These are phyloP conservation scores for Debaryomyces subglobosus DNA, from an alignment of 1,139 yeast genomes.

Conservation along the genomic window DNA sequence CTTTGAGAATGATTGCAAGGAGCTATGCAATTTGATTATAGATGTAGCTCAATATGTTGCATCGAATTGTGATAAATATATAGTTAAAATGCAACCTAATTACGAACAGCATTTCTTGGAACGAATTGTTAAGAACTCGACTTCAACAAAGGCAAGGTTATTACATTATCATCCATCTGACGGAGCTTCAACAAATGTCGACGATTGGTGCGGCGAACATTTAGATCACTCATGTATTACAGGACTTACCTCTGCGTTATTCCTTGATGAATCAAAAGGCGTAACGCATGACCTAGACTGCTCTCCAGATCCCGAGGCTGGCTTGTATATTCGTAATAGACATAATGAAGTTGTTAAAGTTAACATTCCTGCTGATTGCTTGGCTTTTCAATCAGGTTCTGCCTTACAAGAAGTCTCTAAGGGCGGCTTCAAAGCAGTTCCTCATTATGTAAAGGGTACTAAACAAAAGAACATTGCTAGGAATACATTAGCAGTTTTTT, in stretches of 20 bases:
- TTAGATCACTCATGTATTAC: slow-evolving; percentile 66
- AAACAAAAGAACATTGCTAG: slow-evolving; percentile 41
- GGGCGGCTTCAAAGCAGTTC: slow-evolving; percentile 60
- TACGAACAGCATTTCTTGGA: slow-evolving; percentile 44
- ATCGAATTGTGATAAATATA: slow-evolving; percentile 52
- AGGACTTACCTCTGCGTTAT: slow-evolving; percentile 61
- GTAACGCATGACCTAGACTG: slow-evolving; percentile 23
- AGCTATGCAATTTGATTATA: slow-evolving; percentile 49
- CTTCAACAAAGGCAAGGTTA: slow-evolving; percentile 62
- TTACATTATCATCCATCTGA: slow-evolving; percentile 53
- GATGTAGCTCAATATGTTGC: slow-evolving; percentile 57
- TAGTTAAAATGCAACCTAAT: slow-evolving; percentile 27
- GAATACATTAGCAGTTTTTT: slow-evolving; percentile 65
- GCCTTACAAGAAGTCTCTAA: slow-evolving; percentile 56
- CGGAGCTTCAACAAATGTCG: slow-evolving; percentile 22
- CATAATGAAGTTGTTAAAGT: slow-evolving; percentile 51
- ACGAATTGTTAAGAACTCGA: slow-evolving; percentile 50
- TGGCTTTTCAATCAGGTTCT: slow-evolving; percentile 70
- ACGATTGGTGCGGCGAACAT: slow-evolving; percentile 70
- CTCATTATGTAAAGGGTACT: slow-evolving; percentile 59
- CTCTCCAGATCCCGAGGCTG: slow-evolving; percentile 52
- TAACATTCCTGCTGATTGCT: slow-evolving; percentile 55
- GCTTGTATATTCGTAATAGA: slow-evolving; percentile 57
- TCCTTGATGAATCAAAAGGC: slow-evolving; percentile 42
- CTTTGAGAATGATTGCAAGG: slow-evolving; percentile 42